phyloP scores from a whole-genome alignment of 1,284 basidiomycete genomes.

The Porogramme epimiltina region DNA sequence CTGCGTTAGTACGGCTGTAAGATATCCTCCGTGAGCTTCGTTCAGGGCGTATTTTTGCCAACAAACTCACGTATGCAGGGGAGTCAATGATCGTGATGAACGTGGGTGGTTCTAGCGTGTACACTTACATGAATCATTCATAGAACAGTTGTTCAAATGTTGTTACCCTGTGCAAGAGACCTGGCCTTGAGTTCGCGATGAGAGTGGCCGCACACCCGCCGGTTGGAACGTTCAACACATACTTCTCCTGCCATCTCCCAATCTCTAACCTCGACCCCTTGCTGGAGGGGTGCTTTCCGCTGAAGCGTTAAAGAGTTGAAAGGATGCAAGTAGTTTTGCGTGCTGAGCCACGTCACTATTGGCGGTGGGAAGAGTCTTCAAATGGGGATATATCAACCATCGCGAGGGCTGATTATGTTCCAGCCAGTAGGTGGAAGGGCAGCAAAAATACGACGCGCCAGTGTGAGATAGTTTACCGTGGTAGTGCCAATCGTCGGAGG shows the following conservation, averaged over 20 bases:
- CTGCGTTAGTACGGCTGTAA: conserved; percentile 74
- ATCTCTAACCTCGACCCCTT: conserved; percentile 57
- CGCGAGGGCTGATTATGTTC: too few relatives aligned
- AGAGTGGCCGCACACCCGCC: conserved; percentile 62
- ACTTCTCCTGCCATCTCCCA: conserved; percentile 61
- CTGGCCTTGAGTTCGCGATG: conserved; percentile 71
- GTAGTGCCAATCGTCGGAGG: too few relatives aligned
- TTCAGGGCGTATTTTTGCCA: too few relatives aligned
- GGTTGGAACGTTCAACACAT: conserved; percentile 60
- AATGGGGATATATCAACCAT: too few relatives aligned
- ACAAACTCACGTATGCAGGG: conserved; percentile 58
- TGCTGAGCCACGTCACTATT: conserved; percentile 31
- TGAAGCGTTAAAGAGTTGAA: conserved; percentile 45
- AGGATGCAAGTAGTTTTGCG: conserved; percentile 27
- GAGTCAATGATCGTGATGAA: conserved; percentile 58
- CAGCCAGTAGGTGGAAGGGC: too few relatives aligned
- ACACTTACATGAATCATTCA: conserved; percentile 45
- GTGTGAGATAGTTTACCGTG: too few relatives aligned
- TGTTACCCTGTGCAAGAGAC: conserved; percentile 79
- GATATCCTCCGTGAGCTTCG: neutral
- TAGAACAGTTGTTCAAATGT: conserved; percentile 84
- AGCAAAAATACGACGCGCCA: too few relatives aligned
- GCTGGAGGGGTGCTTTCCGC: conserved; percentile 29
- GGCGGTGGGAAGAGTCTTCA: too few relatives aligned
- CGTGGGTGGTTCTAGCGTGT: conserved; percentile 62